Evolutionary conservation across 192 early-diverging fungal genomes (phyloP).

Genomic region (Haplosporangium gracile): DNA sequence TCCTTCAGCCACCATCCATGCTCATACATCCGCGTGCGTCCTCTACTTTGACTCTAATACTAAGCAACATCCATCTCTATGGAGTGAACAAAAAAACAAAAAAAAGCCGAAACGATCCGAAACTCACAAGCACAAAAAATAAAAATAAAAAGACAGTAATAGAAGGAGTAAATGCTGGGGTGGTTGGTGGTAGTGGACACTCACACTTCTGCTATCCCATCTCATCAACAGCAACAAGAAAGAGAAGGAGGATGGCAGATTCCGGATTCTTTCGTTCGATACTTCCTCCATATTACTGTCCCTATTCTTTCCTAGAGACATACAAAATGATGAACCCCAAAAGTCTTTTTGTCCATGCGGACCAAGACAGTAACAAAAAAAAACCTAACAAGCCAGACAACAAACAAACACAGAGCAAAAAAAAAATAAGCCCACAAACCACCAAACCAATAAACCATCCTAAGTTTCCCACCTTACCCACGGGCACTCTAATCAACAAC

Average conservation of each 20-base stretch:
- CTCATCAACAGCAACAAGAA: neutral
- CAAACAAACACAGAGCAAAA: neutral
- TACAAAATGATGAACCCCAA: neutral
- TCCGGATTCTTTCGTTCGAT: neutral
- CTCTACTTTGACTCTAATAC: neutral
- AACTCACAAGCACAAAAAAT: neutral
- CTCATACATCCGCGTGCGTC: neutral
- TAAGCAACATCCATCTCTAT: neutral
- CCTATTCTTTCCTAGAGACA: neutral
- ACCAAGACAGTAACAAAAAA: neutral
- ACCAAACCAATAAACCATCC: neutral
- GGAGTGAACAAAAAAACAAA: neutral
- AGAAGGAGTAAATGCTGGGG: neutral
- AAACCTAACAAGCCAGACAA: neutral
- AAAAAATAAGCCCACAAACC: neutral
- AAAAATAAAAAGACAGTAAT: neutral
- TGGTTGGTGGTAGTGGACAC: neutral
- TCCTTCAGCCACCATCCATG: neutral
- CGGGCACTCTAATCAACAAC: neutral
- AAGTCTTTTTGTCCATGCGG: neutral
- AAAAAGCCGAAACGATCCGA: neutral
- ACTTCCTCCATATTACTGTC: neutral
- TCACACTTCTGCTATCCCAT: neutral
- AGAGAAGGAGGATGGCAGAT: neutral
- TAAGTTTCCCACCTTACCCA: neutral